phyloP scores from a whole-genome alignment of 495 filamentous ascomycete genomes.

The Durotheca rogersii region DNA sequence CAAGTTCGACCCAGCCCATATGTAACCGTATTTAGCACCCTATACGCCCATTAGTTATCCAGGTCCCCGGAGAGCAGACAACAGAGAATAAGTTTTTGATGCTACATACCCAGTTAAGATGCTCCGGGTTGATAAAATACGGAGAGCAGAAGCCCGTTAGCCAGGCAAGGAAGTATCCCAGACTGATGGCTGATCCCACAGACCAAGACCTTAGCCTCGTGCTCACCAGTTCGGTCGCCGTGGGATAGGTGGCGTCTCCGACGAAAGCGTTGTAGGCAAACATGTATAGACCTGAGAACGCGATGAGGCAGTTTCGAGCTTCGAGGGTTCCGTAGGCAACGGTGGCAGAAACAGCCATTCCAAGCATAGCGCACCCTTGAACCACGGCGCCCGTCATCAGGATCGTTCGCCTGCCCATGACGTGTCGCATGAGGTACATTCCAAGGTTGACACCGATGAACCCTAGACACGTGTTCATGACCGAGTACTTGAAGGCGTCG shows the following conservation, averaged over 20 bases:
- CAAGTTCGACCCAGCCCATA: conserved; percentile 50
- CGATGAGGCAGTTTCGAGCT: conserved; percentile 34
- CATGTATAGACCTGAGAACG: conserved; percentile 27
- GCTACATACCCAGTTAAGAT: conserved; percentile 46
- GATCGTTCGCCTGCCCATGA: conserved; percentile 38
- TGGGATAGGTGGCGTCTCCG: conserved; percentile 45
- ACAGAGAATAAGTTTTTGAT: neutral
- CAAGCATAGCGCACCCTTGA: conserved; percentile 41
- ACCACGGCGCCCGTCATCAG: conserved; percentile 38
- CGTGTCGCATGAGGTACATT: conserved; percentile 42
- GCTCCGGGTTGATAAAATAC: conserved; percentile 53
- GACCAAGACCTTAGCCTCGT: conserved; percentile 53
- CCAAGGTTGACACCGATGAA: conserved; percentile 43
- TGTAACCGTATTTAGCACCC: conserved; percentile 53
- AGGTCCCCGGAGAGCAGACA: neutral
- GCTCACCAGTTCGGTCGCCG: conserved; percentile 47
- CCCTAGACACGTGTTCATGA: conserved; percentile 43
- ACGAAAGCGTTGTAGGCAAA: conserved; percentile 45
- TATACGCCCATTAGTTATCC: conserved; percentile 7
- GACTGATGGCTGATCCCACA: conserved; percentile 49
- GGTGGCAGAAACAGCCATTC: conserved; percentile 37
- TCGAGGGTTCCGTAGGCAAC: conserved; percentile 32
- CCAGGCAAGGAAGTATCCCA: conserved; percentile 51
- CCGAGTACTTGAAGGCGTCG: conserved; percentile 42
- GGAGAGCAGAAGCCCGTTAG: conserved; percentile 46